These are phyloP conservation scores for Vigna angularis DNA, from an alignment of 306 rosid species.

Conservation along the genomic window DNA sequence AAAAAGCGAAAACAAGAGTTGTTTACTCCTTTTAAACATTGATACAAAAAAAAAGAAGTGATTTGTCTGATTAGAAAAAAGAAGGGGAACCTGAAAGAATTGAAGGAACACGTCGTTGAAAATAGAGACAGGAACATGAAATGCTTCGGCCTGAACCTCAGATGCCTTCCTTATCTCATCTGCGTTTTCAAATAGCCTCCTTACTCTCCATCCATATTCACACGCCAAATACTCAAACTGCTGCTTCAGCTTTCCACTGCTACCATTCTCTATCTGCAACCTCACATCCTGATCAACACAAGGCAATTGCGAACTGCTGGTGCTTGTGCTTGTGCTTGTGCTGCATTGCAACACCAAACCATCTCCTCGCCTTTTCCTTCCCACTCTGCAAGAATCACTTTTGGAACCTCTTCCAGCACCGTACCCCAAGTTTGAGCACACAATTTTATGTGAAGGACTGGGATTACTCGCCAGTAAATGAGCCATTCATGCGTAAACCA, in stretches of 20 bases:
- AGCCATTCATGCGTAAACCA: conserved; percentile 57
- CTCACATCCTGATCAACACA: conserved; percentile 45
- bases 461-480: conserved; percentile 55
- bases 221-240: conserved; percentile 55
- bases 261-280: conserved; percentile 40
- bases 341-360: conserved; percentile 45
- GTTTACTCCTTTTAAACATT: neutral
- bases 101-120: conserved; percentile 72
- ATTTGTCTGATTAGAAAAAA: neutral
- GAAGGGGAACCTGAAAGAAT: conserved; percentile 69
- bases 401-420: conserved; percentile 37
- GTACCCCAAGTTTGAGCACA: conserved; percentile 39
- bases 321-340: conserved; percentile 11
- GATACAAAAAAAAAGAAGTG: neutral
- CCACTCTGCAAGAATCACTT: conserved; percentile 37
- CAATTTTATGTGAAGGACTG: conserved; percentile 41
- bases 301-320: conserved; percentile 42
- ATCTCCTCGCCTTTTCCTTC: conserved; percentile 12
- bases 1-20: neutral
- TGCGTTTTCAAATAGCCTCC: conserved; percentile 57
- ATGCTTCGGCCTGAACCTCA: conserved; percentile 79
- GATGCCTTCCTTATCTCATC: conserved; percentile 78
- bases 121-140: conserved; percentile 69
- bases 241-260: conserved; percentile 39
- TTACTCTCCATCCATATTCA: conserved; percentile 81